Percentiles rank a stretch among this genome's conserved stretches.
Evolutionary conservation across 2,329 filamentous ascomycete genomes (phyloP).

Genomic region (Colletotrichum incanum): DNA sequence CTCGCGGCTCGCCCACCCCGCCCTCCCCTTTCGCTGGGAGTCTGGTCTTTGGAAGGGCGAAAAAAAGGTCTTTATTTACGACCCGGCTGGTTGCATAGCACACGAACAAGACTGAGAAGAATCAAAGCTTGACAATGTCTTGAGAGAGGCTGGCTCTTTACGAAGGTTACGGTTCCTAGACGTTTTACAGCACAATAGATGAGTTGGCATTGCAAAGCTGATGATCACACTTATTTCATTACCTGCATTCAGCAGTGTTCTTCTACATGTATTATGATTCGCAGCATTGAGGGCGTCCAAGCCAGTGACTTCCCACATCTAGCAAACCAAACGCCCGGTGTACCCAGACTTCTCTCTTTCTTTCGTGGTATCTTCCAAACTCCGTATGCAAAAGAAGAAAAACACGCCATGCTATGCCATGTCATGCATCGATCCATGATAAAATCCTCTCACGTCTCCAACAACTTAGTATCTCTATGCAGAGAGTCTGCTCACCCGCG

Average conservation of each 20-base stretch:
- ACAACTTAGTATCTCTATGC: constrained; percentile 18
- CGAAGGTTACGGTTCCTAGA: constrained; percentile 43
- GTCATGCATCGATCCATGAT: constrained; percentile 11
- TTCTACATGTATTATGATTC: constrained; percentile 10
- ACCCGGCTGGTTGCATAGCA: constrained; percentile 42
- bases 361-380: constrained; percentile 40
- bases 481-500: constrained; percentile 38
- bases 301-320: neutral
- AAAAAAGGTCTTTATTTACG: constrained; percentile 22
- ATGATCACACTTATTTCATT: constrained; percentile 35
- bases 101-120: constrained; percentile 33
- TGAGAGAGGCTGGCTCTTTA: constrained; percentile 38
- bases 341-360: neutral
- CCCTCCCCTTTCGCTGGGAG: constrained; percentile 27
- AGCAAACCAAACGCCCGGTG: neutral
- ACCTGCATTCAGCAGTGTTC: constrained; percentile 11
- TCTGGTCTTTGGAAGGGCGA: constrained; percentile 35
- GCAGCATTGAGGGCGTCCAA: neutral
- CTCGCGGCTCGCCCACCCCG: neutral
- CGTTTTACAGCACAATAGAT: constrained; percentile 43
- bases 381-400: constrained; percentile 30
- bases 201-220: constrained; percentile 39
- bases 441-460: neutral
- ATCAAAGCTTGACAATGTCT: constrained; percentile 27
- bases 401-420: constrained; percentile 20